Evolutionary conservation across 1,284 basidiomycete genomes (phyloP).

Genomic region (Ganoderma lucidum): DNA sequence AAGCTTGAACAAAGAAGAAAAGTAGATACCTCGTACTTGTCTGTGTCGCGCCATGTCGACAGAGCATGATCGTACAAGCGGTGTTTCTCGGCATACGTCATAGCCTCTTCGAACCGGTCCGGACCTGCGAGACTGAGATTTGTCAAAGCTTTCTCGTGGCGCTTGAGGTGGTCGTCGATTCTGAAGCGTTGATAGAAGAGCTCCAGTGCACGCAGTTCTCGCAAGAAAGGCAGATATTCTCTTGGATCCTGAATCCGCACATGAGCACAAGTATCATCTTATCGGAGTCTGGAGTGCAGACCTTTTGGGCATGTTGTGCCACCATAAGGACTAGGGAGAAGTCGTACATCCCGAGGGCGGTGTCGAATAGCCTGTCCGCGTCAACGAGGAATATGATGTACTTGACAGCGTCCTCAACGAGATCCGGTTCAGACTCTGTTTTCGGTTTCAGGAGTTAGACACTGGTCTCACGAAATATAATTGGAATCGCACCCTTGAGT

Average conservation of each 20-base stretch:
- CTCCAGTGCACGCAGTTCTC: conserved; percentile 85
- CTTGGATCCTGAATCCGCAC: conserved; percentile 80
- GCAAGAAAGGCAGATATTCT: conserved; percentile 97
- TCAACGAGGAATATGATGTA: conserved; percentile 99
- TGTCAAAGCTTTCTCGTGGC: conserved; percentile 77
- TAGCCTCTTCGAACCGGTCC: conserved; percentile 80
- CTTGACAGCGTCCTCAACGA: conserved; percentile 96
- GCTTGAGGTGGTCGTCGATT: conserved; percentile 93
- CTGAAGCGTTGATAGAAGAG: conserved; percentile 87
- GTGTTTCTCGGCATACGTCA: conserved; percentile 84
- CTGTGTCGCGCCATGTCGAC: conserved; percentile 72
- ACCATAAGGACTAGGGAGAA: conserved; percentile 96
- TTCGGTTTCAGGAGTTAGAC: background rate
- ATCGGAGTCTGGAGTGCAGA: conserved; percentile 39
- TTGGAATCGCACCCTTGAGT: conserved; percentile 68
- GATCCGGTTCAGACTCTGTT: conserved; percentile 72
- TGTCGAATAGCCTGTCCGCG: conserved; percentile 91
- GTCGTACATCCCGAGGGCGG: conserved; percentile 98
- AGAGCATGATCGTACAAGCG: conserved; percentile 81
- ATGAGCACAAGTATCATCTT: background rate
- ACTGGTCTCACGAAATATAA: background rate
- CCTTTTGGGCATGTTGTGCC: conserved; percentile 97
- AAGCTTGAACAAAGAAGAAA: background rate
- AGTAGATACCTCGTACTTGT: conserved; percentile 64
- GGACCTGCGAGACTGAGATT: conserved; percentile 82